A percentile compares a stretch with the other conserved stretches of the same genome.
Conservation (phyloP, 768 basidiomycete genomes). For the Tricholoma matsutake region DNA sequence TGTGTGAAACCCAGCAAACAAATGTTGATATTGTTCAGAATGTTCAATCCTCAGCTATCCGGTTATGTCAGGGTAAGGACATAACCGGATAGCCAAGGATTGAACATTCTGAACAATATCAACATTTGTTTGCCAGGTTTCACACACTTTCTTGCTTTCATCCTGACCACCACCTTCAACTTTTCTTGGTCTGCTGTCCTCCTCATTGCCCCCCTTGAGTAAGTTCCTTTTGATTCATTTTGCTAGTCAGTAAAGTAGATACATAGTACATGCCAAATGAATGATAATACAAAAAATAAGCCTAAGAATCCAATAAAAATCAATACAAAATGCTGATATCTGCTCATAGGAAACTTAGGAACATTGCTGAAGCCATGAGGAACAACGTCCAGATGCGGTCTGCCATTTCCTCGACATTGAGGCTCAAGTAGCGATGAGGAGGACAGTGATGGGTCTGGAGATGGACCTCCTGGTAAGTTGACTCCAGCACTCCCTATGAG, state of each 20-base stretch:
- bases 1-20: not conserved
- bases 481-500: not conserved
- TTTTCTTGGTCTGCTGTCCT: not conserved
- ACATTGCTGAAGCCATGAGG: constrained; percentile 1
- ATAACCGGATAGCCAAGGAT: not conserved
- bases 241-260: not conserved
- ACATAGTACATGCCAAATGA: not conserved
- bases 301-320: not conserved
- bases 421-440: not conserved
- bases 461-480: not conserved
- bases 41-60: not conserved
- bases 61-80: too few relatives aligned
- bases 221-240: not conserved
- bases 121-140: not conserved
- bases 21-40: not conserved
- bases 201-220: not conserved
- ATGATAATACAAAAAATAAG: not conserved
- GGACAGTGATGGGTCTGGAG: not conserved
- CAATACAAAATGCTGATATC: not conserved
- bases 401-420: not conserved
- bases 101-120: not conserved
- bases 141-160: not conserved
- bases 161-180: not conserved
- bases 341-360: constrained; percentile 1
- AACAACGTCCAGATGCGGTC: not conserved